A percentile compares a stretch with the other conserved stretches of the same genome.
These are phyloP conservation scores for Citropsis articulata DNA, from an alignment of 345 rosid genomes.

Conservation along the genomic window DNA sequence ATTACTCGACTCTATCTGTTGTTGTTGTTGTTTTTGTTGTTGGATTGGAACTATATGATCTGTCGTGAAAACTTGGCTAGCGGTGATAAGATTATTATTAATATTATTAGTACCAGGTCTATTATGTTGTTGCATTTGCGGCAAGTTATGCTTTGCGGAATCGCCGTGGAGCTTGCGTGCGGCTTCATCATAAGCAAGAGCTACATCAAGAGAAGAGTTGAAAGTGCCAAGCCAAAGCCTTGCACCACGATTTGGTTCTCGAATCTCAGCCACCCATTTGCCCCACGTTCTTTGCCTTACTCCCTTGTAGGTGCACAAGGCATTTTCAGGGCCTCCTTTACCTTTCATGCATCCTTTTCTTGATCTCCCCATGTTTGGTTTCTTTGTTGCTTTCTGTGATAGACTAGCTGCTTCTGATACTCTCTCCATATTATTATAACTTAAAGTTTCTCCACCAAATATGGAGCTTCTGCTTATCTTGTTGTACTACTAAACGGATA, in stretches of 20 bases:
- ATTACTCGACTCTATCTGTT: neutral
- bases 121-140: slow-evolving; percentile 23
- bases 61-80: neutral
- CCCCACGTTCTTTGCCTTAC: slow-evolving; percentile 67
- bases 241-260: slow-evolving; percentile 47
- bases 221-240: slow-evolving; percentile 63
- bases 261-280: slow-evolving; percentile 65
- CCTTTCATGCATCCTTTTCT: slow-evolving; percentile 75
- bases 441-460: neutral
- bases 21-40: neutral
- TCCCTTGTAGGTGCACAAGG: slow-evolving; percentile 48
- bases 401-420: neutral
- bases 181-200: slow-evolving; percentile 53
- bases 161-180: slow-evolving; percentile 49
- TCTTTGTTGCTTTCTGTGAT: slow-evolving; percentile 17
- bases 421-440: slow-evolving; percentile 6
- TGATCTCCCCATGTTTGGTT: slow-evolving; percentile 44
- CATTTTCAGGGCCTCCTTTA: slow-evolving; percentile 68
- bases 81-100: too few relatives aligned
- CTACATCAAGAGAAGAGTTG: slow-evolving; percentile 48
- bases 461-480: neutral
- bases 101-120: too few relatives aligned
- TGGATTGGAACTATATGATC: neutral
- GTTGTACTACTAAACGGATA: neutral
- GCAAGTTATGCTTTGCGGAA: slow-evolving; percentile 49